phyloP scores from a whole-genome alignment of 169 alveolate species.

The Babesia ovata region DNA sequence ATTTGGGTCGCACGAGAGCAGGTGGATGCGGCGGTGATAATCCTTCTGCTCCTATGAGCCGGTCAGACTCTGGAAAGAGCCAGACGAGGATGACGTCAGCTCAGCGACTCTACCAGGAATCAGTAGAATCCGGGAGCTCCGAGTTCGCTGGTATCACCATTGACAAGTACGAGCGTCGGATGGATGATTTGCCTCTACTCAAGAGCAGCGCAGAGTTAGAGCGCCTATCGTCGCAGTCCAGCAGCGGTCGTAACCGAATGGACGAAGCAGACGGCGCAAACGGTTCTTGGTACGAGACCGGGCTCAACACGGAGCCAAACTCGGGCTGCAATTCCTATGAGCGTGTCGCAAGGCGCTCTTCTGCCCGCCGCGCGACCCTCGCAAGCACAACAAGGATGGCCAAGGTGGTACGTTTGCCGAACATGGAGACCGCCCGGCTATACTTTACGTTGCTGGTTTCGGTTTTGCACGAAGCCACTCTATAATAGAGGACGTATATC shows the following conservation, averaged over 20 bases:
- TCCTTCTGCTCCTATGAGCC: no score
- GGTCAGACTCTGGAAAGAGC: not conserved
- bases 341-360: not conserved
- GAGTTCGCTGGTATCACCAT: constrained; percentile 22
- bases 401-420: constrained; percentile 59
- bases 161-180: constrained; percentile 24
- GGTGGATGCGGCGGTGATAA: not conserved
- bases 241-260: not conserved
- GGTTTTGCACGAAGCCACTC: constrained; percentile 46
- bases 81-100: not conserved
- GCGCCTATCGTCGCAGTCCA: not conserved
- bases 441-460: constrained; percentile 59
- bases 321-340: not conserved
- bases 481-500: not conserved
- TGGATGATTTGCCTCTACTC: not conserved
- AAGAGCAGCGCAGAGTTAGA: not conserved
- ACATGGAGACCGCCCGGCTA: constrained; percentile 55
- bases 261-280: not conserved
- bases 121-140: not conserved
- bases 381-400: not conserved
- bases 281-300: no score
- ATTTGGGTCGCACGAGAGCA: not conserved
- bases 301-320: not conserved
- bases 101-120: not conserved
- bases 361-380: not conserved